These are phyloP conservation scores for Phytophthora parvispora DNA, from an alignment of 352 stramenopile genomes.

Conservation along the genomic window DNA sequence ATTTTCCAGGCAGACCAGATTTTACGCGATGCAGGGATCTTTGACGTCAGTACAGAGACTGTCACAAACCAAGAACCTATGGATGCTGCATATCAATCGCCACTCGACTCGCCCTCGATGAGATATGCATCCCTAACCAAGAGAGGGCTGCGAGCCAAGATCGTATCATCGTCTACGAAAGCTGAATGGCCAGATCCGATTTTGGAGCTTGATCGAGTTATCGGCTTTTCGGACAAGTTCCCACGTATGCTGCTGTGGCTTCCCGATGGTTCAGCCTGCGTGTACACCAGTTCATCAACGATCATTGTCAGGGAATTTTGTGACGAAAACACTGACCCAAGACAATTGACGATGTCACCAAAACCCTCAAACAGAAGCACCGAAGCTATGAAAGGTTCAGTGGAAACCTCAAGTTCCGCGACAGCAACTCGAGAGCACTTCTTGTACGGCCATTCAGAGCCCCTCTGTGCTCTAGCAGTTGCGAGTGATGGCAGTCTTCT, in stretches of 20 bases:
- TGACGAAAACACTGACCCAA: constrained; percentile 3
- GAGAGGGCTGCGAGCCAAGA: constrained; percentile 8
- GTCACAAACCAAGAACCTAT: constrained; percentile 15
- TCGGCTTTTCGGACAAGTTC: constrained; percentile 69
- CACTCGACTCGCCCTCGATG: constrained; percentile 7
- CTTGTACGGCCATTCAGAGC: constrained; percentile 46
- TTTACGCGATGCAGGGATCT: constrained; percentile 51
- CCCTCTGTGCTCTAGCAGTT: constrained; percentile 51
- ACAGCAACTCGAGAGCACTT: constrained; percentile 41
- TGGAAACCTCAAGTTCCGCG: constrained; percentile 4
- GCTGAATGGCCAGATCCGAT: constrained; percentile 77
- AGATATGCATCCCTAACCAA: constrained; percentile 19
- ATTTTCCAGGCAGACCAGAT: constrained; percentile 55
- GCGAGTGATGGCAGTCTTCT: constrained; percentile 52
- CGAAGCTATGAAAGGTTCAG: constrained; percentile 27
- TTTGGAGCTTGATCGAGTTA: constrained; percentile 62
- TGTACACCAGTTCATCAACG: constrained; percentile 75
- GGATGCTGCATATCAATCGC: constrained; percentile 8
- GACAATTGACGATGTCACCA: neutral
- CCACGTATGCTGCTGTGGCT: constrained; percentile 63
- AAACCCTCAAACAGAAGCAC: neutral
- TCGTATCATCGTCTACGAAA: constrained; percentile 41
- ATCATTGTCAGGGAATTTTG: constrained; percentile 65
- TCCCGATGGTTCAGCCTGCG: constrained; percentile 47
- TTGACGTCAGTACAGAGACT: constrained; percentile 15